Conservation (phyloP, 495 filamentous ascomycete species). For the Massariosphaeria phaeospora region DNA sequence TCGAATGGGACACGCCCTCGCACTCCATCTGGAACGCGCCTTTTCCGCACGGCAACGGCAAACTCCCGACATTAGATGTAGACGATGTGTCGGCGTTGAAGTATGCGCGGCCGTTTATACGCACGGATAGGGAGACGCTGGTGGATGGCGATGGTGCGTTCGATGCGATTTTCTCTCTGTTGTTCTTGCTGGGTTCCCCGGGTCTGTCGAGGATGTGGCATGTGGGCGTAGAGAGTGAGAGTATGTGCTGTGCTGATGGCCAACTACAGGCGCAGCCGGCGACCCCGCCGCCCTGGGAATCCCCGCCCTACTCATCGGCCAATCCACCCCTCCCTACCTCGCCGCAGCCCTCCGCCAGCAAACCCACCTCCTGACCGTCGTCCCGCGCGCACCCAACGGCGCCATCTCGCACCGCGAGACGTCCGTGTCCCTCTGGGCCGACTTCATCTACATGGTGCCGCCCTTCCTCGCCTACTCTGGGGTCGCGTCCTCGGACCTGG, state of each 20-base stretch:
- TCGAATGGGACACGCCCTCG: conserved; percentile 45
- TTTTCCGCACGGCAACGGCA: conserved; percentile 41
- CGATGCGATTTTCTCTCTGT: not conserved
- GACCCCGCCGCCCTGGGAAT: conserved; percentile 49
- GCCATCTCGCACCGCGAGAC: conserved; percentile 49
- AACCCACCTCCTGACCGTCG: conserved; percentile 42
- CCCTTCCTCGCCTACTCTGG: conserved; percentile 51
- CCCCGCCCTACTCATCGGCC: conserved; percentile 45
- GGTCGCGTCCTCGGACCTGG: conserved; percentile 40
- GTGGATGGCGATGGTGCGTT: conserved; percentile 15
- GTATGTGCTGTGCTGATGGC: too few relatives aligned
- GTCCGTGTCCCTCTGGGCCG: conserved; percentile 49
- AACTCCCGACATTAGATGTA: conserved; percentile 39
- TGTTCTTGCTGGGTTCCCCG: not conserved
- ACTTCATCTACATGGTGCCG: conserved; percentile 51
- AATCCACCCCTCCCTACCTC: conserved; percentile 38
- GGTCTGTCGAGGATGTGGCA: not conserved
- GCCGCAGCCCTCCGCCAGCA: conserved; percentile 29
- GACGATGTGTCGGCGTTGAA: conserved; percentile 35
- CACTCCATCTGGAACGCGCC: conserved; percentile 44
- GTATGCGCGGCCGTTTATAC: conserved; percentile 35
- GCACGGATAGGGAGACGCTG: conserved; percentile 9
- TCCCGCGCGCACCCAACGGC: conserved; percentile 47
- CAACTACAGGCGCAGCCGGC: conserved; percentile 27
- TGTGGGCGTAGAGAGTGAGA: not conserved